phyloP scores from a whole-genome alignment of 805 yeast genomes.

The Myxozyma neotropica region DNA sequence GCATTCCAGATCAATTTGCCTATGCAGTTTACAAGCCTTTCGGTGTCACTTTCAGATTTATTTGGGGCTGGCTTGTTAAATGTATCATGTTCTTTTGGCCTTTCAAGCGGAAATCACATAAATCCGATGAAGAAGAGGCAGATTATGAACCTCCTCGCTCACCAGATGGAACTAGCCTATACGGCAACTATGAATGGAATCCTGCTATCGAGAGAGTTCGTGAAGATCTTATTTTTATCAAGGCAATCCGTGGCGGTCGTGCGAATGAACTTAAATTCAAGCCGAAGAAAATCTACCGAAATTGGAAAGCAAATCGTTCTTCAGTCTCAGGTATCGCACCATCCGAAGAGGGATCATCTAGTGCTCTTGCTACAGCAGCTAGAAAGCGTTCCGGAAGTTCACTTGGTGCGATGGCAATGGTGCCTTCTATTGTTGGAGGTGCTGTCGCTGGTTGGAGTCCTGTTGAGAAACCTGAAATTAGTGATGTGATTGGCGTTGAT shows the following conservation, averaged over 20 bases:
- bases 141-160: constrained; percentile 23
- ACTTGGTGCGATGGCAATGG: constrained; percentile 53
- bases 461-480: constrained; percentile 12
- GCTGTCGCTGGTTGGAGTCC: constrained; percentile 59
- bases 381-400: constrained; percentile 37
- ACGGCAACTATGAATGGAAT: constrained; percentile 43
- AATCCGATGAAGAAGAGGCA: constrained; percentile 32
- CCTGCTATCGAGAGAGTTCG: constrained; percentile 47
- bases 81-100: constrained; percentile 25
- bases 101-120: constrained; percentile 27
- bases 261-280: constrained; percentile 38
- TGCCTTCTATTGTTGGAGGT: constrained; percentile 59
- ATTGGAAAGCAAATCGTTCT: constrained; percentile 34
- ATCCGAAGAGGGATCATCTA: neutral
- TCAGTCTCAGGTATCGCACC: constrained; percentile 14
- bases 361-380: neutral
- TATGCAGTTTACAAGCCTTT: constrained; percentile 28
- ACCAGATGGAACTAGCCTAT: constrained; percentile 19
- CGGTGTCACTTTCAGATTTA: constrained; percentile 15
- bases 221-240: constrained; percentile 43
- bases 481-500: neutral
- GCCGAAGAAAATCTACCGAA: constrained; percentile 34
- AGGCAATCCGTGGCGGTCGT: constrained; percentile 48
- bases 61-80: constrained; percentile 23
- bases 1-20: constrained; percentile 67